Base-by-base conservation (phyloP, 176 grass and related monocot species). In the Guadua angustifolia region DNA sequence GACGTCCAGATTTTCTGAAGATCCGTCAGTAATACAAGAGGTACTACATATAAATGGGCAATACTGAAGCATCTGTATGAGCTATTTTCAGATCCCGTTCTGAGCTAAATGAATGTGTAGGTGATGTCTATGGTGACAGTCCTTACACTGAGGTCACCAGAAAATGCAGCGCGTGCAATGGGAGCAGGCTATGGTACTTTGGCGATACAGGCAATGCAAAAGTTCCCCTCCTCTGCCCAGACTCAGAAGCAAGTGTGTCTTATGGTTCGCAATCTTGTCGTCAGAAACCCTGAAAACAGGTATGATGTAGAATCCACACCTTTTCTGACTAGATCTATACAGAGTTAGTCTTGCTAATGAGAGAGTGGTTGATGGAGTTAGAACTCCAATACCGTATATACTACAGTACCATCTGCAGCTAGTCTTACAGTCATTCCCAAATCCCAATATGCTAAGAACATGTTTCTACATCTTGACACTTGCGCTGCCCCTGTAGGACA, bases 231-330 rank as follows among this genome's bases (percentile, higher is more conserved):
- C 72, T 91, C 93, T 12, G 52, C 70, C 44, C 89, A 80, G 46
- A 93, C 92, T 85, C 93, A 98, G 88, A 93, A 90, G 83, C 93
- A 98, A 92, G 86, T 89, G 35, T 98, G 96, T 17, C 89, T 94
- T 61, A 98, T 98, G 96, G 95, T 98, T 87, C 91, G 93, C 18
- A 98, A 98, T 86, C 93, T 98, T 56, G 93, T 95, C 14, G 95
- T 87, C 74, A 93, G 95, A 68, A 98, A 98, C 79, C 87, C 89
- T 67, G 91, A 95, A 79, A 95, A 98, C 83, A 93, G 93, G 95
- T 98, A 85, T 62, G 33, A 2, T 53, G 18, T 77, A 49, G 26
- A 71, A 68, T 58, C 11, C 7, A 8, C 63, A 2, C 29, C 29
- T 15, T 29, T 70, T 22, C 25, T 8, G 11, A 69, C 24, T 42